A percentile compares a stretch with the other conserved stretches of the same genome.
Conservation (phyloP, 768 basidiomycete species). For the Russula sp. region DNA sequence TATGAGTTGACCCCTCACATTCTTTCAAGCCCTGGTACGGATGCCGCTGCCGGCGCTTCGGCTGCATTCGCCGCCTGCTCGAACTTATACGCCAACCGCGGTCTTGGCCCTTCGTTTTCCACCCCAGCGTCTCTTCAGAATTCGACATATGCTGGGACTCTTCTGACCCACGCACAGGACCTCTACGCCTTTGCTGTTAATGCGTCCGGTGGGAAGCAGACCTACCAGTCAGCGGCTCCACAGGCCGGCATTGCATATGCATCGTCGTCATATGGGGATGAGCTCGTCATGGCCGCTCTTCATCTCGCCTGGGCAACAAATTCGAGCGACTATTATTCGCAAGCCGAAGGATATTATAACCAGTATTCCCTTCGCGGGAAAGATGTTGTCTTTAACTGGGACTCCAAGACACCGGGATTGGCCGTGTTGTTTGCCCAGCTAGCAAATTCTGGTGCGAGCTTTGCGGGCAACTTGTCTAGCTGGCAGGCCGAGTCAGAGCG, state of each 20-base stretch:
- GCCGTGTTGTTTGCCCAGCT: conserved; percentile 72
- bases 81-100: conserved; percentile 60
- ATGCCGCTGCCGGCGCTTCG: conserved; percentile 76
- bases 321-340: conserved; percentile 47
- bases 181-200: conserved; percentile 74
- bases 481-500: conserved; percentile 69
- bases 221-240: conserved; percentile 68
- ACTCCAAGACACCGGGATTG: conserved; percentile 69
- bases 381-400: conserved; percentile 80
- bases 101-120: conserved; percentile 47
- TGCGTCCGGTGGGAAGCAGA: conserved; percentile 48
- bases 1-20: not conserved
- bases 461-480: conserved; percentile 44
- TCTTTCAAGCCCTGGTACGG: conserved; percentile 65
- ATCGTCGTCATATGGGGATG: conserved; percentile 67
- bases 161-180: conserved; percentile 66
- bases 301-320: conserved; percentile 69
- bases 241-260: conserved; percentile 55
- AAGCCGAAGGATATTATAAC: conserved; percentile 56
- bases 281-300: conserved; percentile 67
- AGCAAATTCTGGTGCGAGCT: conserved; percentile 44
- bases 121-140: conserved; percentile 64
- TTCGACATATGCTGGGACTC: conserved; percentile 57
- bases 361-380: conserved; percentile 46
- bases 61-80: conserved; percentile 88